phyloP scores from a whole-genome alignment of 148 eudicot genomes.

The Amaranthus cruentus region DNA sequence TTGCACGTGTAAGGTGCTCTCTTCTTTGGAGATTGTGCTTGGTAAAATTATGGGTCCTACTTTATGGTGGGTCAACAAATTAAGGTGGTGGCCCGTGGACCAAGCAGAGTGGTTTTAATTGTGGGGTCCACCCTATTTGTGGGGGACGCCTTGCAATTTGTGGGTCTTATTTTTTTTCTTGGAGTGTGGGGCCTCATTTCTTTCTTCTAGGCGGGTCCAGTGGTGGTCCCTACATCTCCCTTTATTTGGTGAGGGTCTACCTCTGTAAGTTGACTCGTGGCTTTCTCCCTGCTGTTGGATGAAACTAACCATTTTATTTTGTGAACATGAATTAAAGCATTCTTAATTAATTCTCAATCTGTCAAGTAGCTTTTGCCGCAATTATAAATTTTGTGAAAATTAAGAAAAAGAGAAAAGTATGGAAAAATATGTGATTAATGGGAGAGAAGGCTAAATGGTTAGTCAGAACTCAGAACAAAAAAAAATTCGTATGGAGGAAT shows the following conservation, averaged over 20 bases:
- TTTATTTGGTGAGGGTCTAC: constrained; percentile 9
- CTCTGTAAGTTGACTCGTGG: constrained; percentile 10
- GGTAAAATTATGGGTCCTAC: constrained; percentile 13
- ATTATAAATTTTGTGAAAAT: too few species aligned
- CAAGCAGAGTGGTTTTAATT: constrained; percentile 20
- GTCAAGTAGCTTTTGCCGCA: too few species aligned
- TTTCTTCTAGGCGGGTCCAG: background rate
- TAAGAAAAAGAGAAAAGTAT: too few species aligned
- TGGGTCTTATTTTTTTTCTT: constrained; percentile 7
- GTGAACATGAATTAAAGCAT: too few species aligned
- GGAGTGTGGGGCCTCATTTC: constrained; percentile 15
- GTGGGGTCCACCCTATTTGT: constrained; percentile 8
- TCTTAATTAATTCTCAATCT: too few species aligned
- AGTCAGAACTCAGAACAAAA: too few species aligned
- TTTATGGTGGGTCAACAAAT: constrained; percentile 16
- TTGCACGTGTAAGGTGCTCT: constrained; percentile 31
- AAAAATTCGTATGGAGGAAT: too few species aligned
- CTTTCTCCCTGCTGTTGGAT: background rate
- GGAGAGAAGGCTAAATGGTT: too few species aligned
- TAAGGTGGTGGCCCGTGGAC: constrained; percentile 33
- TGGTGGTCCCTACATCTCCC: constrained; percentile 5
- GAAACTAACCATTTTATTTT: too few species aligned
- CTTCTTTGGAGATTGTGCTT: constrained; percentile 26
- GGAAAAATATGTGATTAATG: too few species aligned
- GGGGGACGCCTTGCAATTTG: constrained; percentile 16